Evolutionary conservation across 768 basidiomycete genomes (phyloP).

Genomic region (Floccularia luteovirens): DNA sequence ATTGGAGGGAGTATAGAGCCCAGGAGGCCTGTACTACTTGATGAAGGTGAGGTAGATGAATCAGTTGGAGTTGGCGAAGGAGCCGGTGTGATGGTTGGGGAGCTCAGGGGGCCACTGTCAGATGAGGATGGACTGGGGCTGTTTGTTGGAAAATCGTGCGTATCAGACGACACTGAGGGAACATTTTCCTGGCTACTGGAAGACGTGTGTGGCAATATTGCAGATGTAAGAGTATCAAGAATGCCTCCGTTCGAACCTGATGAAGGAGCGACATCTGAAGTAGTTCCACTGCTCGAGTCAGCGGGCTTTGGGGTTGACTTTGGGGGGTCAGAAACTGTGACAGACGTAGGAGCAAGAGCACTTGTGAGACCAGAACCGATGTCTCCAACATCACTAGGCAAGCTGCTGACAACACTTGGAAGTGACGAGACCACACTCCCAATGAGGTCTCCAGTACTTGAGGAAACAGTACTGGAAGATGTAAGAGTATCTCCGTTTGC

Average conservation of each 20-base stretch:
- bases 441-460: not conserved
- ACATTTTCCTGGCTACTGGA: no score
- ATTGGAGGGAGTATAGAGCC: not conserved
- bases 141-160: no score
- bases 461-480: slow-evolving; percentile 1
- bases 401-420: slow-evolving; percentile 1
- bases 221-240: no score
- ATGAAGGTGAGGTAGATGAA: not conserved
- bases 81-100: slow-evolving; percentile 3
- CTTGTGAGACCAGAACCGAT: slow-evolving; percentile 3
- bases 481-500: no score
- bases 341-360: slow-evolving; percentile 1
- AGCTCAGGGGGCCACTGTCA: no score
- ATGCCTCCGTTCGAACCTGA: no score
- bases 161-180: no score
- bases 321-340: not conserved
- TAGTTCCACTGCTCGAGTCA: no score
- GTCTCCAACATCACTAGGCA: not conserved
- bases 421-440: not conserved
- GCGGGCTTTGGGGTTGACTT: not conserved
- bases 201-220: no score
- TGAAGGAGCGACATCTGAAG: no score
- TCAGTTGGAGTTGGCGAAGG: not conserved
- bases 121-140: no score
- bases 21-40: not conserved